phyloP scores from a whole-genome alignment of 225 moss, liverwort and hornwort species.

The Anthoceros angustus region DNA sequence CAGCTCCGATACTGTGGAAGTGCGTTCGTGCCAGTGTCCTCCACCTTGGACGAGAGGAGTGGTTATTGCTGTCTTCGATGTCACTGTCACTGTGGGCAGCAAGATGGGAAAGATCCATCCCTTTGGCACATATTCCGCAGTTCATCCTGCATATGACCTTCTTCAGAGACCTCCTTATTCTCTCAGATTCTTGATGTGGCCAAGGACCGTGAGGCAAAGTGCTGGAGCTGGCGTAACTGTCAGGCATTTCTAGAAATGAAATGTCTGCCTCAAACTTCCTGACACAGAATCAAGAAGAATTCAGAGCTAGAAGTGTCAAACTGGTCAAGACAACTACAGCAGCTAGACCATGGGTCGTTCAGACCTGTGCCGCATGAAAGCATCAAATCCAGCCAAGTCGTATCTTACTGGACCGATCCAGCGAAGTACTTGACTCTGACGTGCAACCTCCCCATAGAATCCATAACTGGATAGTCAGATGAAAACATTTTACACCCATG shows the following conservation, averaged over 20 bases:
- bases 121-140: constrained; percentile 68
- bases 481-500: neutral
- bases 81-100: constrained; percentile 23
- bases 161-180: neutral
- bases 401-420: constrained; percentile 92
- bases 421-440: constrained; percentile 54
- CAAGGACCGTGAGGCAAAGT: constrained; percentile 33
- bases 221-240: constrained; percentile 12
- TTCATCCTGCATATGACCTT: constrained; percentile 50
- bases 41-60: constrained; percentile 37
- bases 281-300: constrained; percentile 2
- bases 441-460: constrained; percentile 96
- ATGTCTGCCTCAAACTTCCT: constrained; percentile 83
- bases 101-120: constrained; percentile 58
- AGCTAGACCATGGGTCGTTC: constrained; percentile 8
- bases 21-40: constrained; percentile 30
- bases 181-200: constrained; percentile 14
- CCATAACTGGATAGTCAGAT: constrained; percentile 46
- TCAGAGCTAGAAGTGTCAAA: neutral
- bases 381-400: constrained; percentile 69
- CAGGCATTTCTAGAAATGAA: constrained; percentile 64
- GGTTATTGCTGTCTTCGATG: constrained; percentile 13
- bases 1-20: constrained; percentile 84
- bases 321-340: constrained; percentile 3
- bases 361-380: constrained; percentile 78